These are phyloP conservation scores for Trametes cingulata DNA, from an alignment of 768 basidiomycete genomes.

Conservation along the genomic window DNA sequence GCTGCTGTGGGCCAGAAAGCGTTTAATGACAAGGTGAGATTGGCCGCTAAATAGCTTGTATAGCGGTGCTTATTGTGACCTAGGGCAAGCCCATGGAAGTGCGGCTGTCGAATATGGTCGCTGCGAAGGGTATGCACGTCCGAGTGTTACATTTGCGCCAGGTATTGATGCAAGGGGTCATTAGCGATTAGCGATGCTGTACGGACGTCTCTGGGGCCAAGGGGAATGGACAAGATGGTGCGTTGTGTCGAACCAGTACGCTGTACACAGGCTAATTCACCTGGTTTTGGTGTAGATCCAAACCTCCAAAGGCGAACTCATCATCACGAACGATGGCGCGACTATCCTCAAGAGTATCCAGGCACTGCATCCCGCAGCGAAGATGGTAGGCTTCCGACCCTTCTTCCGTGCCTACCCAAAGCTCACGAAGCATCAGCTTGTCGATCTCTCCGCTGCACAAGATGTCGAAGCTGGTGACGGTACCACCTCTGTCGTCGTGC, in stretches of 20 bases:
- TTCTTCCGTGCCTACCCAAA: not conserved
- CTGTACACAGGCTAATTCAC: not conserved
- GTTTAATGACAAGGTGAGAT: constrained; percentile 81
- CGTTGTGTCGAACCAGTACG: constrained; percentile 16
- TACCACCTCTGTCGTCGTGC: constrained; percentile 95
- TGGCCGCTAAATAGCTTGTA: not conserved
- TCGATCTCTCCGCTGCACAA: constrained; percentile 96
- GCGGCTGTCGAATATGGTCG: constrained; percentile 95
- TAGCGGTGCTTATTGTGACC: constrained; percentile 27
- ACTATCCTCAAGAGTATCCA: constrained; percentile 96
- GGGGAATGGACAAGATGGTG: constrained; percentile 99
- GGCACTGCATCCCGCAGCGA: constrained; percentile 95
- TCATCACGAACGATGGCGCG: constrained; percentile 98
- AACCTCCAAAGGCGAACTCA: constrained; percentile 93
- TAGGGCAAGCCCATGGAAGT: constrained; percentile 99
- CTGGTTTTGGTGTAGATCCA: constrained; percentile 66
- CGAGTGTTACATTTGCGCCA: not conserved
- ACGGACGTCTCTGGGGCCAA: constrained; percentile 91
- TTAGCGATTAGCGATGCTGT: constrained; percentile 97
- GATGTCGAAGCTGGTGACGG: constrained; percentile 99
- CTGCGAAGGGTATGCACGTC: constrained; percentile 78
- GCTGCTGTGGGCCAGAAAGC: constrained; percentile 36
- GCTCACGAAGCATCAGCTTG: constrained; percentile 58
- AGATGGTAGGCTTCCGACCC: constrained; percentile 70
- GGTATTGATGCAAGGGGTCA: not conserved